Conservation (phyloP, 169 alveolate species). For the Eimeria maxima region DNA sequence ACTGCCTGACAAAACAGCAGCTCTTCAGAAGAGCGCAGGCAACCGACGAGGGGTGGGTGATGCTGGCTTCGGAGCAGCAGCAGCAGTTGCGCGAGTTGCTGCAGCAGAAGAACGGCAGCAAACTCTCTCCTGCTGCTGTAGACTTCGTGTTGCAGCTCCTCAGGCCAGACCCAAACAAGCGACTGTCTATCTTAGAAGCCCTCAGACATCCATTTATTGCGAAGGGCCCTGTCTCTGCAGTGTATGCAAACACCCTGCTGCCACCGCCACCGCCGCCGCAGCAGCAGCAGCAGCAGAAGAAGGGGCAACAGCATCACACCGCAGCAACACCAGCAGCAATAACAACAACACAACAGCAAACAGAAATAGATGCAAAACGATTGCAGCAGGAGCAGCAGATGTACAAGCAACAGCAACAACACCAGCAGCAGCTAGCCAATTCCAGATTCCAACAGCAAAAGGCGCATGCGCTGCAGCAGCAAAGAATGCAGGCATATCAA, state of each 20-base stretch:
- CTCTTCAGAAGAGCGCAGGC: constrained; percentile 85
- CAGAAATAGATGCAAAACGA: neutral
- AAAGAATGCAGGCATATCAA: neutral
- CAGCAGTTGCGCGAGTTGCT: neutral
- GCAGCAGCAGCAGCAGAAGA: neutral
- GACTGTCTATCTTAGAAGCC: constrained; percentile 83
- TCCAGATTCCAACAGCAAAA: neutral
- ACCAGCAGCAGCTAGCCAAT: neutral
- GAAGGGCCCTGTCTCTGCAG: neutral
- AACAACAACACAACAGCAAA: neutral
- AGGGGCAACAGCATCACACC: neutral
- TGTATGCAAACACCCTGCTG: constrained; percentile 45
- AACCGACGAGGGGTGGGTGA: constrained; percentile 83
- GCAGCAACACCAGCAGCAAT: neutral
- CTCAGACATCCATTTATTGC: constrained; percentile 81
- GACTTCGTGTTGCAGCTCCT: constrained; percentile 85
- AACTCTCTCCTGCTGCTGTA: constrained; percentile 77
- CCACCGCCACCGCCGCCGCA: constrained; percentile 32
- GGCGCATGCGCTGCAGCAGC: constrained; percentile 11
- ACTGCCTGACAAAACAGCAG: constrained; percentile 88
- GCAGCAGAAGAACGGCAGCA: neutral
- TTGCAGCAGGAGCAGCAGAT: constrained; percentile 6
- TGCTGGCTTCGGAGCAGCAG: constrained; percentile 71
- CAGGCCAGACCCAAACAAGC: constrained; percentile 80
- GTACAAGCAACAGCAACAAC: constrained; percentile 2